These are phyloP conservation scores for Starmerella bombicola DNA, from an alignment of 805 yeast species.

Conservation along the genomic window DNA sequence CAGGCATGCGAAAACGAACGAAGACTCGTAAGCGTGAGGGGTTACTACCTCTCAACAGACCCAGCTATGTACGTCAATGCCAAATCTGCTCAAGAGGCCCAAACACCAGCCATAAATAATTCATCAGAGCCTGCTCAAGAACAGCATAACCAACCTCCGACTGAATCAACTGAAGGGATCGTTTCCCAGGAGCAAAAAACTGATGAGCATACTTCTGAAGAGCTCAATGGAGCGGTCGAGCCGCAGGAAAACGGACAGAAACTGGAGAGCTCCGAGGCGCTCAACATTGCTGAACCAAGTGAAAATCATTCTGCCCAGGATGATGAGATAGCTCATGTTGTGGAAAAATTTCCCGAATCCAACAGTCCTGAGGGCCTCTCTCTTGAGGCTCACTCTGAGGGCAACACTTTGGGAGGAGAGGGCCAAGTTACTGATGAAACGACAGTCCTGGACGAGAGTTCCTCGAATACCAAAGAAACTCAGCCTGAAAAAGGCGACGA, in stretches of 20 bases:
- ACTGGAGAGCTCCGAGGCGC: neutral
- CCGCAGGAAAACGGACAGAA: neutral
- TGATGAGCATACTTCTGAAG: neutral
- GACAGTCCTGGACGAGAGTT: neutral
- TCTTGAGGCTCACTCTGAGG: too few relatives aligned
- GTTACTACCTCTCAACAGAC: slow-evolving; percentile 37
- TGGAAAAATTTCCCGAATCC: too few relatives aligned
- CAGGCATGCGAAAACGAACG: slow-evolving; percentile 85
- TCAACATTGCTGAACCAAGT: neutral
- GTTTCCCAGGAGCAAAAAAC: neutral
- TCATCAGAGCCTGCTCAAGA: neutral
- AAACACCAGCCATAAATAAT: neutral
- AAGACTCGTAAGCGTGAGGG: slow-evolving; percentile 84
- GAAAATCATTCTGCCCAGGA: too few relatives aligned
- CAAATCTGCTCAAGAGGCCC: neutral
- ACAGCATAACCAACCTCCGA: neutral
- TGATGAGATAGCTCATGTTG: too few relatives aligned
- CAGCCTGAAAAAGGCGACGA: neutral
- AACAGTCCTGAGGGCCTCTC: too few relatives aligned
- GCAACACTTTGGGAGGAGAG: too few relatives aligned
- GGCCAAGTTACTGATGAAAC: neutral
- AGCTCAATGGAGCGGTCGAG: neutral
- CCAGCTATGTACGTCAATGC: slow-evolving; percentile 17
- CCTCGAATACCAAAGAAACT: neutral
- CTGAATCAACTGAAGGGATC: neutral